phyloP scores from a whole-genome alignment of 108 stramenopile genomes.

The Nannochloropsis oceanica region DNA sequence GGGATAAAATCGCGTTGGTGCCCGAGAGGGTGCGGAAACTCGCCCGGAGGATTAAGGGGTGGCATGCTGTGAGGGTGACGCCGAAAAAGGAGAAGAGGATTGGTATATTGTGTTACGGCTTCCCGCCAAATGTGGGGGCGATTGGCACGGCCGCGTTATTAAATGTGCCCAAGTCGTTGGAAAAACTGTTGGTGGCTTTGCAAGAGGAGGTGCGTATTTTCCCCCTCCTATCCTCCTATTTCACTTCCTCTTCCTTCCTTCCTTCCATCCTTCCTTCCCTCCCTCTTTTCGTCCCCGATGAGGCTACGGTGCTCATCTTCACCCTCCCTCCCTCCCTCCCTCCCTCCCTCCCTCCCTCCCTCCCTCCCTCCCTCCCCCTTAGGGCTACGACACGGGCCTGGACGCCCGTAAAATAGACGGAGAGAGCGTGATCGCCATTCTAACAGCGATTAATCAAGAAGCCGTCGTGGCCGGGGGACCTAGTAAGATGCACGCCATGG shows the following conservation, averaged over 20 bases:
- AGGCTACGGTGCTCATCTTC: too few species aligned
- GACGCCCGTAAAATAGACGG: constrained; percentile 6
- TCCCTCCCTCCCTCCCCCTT: constrained; percentile 1
- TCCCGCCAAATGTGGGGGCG: constrained; percentile 71
- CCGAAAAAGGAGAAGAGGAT: constrained; percentile 42
- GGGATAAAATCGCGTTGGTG: constrained; percentile 61
- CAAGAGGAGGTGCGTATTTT: constrained; percentile 41
- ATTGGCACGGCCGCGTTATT: constrained; percentile 68
- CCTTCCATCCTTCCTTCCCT: not conserved
- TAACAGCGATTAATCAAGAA: constrained; percentile 20
- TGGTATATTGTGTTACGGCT: constrained; percentile 58
- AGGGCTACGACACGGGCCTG: constrained; percentile 48
- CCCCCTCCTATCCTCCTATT: too few species aligned
- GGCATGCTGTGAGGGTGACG: constrained; percentile 47
- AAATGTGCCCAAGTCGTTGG: constrained; percentile 56
- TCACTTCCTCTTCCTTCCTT: not conserved
- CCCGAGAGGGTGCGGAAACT: constrained; percentile 62
- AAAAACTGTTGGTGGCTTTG: constrained; percentile 41
- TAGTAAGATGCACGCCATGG: constrained; percentile 11
- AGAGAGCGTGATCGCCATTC: constrained; percentile 19
- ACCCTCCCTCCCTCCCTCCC: too few species aligned
- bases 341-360: not conserved
- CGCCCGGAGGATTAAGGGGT: constrained; percentile 40
- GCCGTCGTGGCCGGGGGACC: constrained; percentile 12
- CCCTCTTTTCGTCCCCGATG: too few species aligned